Conservation (phyloP, 352 stramenopile species). For the Phytopythium mirpurense region DNA sequence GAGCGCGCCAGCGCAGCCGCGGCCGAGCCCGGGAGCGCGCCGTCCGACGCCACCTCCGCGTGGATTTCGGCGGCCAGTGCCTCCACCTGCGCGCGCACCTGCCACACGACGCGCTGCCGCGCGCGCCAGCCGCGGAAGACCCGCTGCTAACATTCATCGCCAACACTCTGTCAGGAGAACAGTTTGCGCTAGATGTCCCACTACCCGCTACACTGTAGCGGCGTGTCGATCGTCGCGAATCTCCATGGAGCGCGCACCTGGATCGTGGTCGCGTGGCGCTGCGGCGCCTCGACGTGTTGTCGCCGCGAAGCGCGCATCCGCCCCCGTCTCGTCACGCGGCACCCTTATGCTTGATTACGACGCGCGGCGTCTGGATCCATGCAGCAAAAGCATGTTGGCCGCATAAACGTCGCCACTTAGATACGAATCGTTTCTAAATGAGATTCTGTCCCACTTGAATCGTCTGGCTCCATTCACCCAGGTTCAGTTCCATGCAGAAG, state of each 20-base stretch:
- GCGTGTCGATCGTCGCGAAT: too few relatives aligned
- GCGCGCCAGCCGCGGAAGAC: constrained; percentile 53
- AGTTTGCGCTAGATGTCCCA: too few relatives aligned
- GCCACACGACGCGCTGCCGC: constrained; percentile 37
- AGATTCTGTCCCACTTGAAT: too few relatives aligned
- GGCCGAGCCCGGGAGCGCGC: constrained; percentile 14
- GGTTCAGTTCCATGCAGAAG: too few relatives aligned
- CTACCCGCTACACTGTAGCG: too few relatives aligned
- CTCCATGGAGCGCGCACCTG: too few relatives aligned
- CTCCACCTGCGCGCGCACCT: constrained; percentile 37
- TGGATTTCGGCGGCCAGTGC: constrained; percentile 35
- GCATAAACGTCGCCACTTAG: background rate
- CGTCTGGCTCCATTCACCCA: too few relatives aligned
- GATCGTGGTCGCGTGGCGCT: constrained; percentile 19
- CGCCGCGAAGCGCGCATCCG: background rate
- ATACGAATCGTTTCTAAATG: too few relatives aligned
- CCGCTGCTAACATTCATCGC: too few relatives aligned
- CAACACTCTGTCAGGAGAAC: too few relatives aligned
- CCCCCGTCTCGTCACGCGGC: background rate
- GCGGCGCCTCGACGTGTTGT: constrained; percentile 6
- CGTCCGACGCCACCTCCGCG: constrained; percentile 26
- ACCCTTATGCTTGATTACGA: too few relatives aligned
- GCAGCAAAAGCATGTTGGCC: background rate
- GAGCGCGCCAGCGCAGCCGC: background rate
- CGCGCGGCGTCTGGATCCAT: background rate